These are phyloP conservation scores for Pseudonitzschia delicatissima DNA, from an alignment of 108 stramenopile genomes.

Conservation along the genomic window DNA sequence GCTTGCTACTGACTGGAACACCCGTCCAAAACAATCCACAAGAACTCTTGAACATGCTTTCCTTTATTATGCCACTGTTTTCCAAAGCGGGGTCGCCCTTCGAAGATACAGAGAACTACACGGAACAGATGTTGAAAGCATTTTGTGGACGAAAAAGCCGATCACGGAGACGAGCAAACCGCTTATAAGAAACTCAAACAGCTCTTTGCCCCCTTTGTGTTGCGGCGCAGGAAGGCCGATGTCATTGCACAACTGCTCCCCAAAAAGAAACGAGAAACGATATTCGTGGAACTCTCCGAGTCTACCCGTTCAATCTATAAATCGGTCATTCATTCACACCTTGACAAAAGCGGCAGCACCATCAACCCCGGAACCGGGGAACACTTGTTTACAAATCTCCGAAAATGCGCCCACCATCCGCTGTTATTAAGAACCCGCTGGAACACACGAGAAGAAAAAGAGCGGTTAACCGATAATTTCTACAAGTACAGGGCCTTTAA, in stretches of 20 bases:
- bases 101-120: constrained; percentile 53
- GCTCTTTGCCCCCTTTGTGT: constrained; percentile 89
- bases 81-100: constrained; percentile 36
- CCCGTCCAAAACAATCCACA: constrained; percentile 78
- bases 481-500: constrained; percentile 69
- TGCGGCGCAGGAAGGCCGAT: constrained; percentile 87
- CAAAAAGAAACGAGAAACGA: constrained; percentile 48
- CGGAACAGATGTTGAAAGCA: constrained; percentile 78
- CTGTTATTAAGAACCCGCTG: constrained; percentile 82
- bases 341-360: constrained; percentile 24
- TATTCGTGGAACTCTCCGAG: constrained; percentile 42
- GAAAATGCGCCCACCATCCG: constrained; percentile 97
- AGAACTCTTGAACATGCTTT: constrained; percentile 81
- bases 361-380: constrained; percentile 48
- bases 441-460: constrained; percentile 44
- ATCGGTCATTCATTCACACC: constrained; percentile 32
- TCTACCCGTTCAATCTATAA: constrained; percentile 36
- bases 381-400: constrained; percentile 92
- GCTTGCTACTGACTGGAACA: constrained; percentile 75
- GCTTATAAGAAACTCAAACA: constrained; percentile 80
- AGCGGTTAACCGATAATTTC: constrained; percentile 47
- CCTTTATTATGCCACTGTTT: constrained; percentile 87
- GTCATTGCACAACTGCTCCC: constrained; percentile 83
- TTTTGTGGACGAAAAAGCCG: constrained; percentile 61
- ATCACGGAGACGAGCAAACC: constrained; percentile 21